Conservation (phyloP, 352 stramenopile species). For the Phytophthora brassicae region DNA sequence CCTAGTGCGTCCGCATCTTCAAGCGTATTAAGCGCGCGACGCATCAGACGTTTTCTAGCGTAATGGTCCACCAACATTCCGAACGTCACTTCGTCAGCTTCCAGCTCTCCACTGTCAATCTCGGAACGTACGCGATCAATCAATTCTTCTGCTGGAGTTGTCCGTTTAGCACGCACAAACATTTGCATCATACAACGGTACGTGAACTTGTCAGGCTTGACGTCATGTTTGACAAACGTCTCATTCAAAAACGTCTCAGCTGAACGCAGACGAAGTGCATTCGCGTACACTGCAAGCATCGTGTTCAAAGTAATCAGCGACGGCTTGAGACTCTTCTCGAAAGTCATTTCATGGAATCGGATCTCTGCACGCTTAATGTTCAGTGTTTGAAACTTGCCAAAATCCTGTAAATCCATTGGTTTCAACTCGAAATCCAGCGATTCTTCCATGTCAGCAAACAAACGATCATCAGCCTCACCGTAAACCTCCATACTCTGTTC, state of each 20-base stretch:
- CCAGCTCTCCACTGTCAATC: constrained; percentile 49
- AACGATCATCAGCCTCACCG: constrained; percentile 33
- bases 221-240: constrained; percentile 48
- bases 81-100: constrained; percentile 59
- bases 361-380: constrained; percentile 69
- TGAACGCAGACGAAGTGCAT: constrained; percentile 61
- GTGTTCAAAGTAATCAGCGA: constrained; percentile 72
- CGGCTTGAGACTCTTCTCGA: constrained; percentile 35
- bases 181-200: constrained; percentile 85
- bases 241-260: constrained; percentile 53
- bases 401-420: constrained; percentile 66
- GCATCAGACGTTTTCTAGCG: constrained; percentile 60
- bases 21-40: constrained; percentile 63
- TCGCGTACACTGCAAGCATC: constrained; percentile 79
- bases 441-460: constrained; percentile 41
- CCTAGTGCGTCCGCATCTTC: constrained; percentile 59
- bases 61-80: constrained; percentile 79
- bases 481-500: constrained; percentile 40
- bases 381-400: constrained; percentile 67
- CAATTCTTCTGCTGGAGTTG: constrained; percentile 50
- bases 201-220: constrained; percentile 58
- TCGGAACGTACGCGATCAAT: constrained; percentile 44
- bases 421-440: constrained; percentile 47
- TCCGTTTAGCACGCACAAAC: constrained; percentile 71
- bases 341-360: constrained; percentile 67